Evolutionary conservation across 306 rosid species (phyloP), one percentile per base, ranked within the genome.

Genomic region (Rubus idaeus): DNA sequence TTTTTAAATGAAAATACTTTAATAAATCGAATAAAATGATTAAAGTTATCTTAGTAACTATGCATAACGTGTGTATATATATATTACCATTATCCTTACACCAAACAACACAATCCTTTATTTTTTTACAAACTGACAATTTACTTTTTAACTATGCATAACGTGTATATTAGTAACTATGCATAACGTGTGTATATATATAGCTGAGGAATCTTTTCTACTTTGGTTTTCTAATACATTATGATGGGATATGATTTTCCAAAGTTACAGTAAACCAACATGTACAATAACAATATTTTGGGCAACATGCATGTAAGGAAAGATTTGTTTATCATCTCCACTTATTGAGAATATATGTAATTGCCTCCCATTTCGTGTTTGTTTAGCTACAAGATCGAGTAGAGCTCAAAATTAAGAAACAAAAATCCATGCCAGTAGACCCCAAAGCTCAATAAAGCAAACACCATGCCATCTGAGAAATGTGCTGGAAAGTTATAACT

Each of bases 401-500:
- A 17, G 18, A 51, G 57, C 20, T 51, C 1, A 16, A 14, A 30
- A 30, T 30, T 30, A 30, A 30, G 35, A 30, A 30, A 30, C 35
- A 30, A 30, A 16, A 51, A 17, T 5, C 57, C n/a, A n/a, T n/a
- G n/a, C n/a, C 20, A 52, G 57, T 52, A 52, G 17, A 52, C 21
- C 57, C 57, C 20, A 47, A 52, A 52, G 9, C 57, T 52, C 21
- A 52, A 52, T 52, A 52, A 52, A 52, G 57, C 57, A 10, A 52
- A 52, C 20, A 52, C 57, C 57, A 52, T 20, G 69, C 3, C 46
- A 64, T 64, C 23, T 64, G 47, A 10, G 47, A 17, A 64, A 39
- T 64, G 69, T 64, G 69, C 69, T 64, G 69, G 69, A 64, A 39
- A 37, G 39, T 64, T 37, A 61, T 26, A 37, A 37, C 69, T 64